Conservation (phyloP, 2,329 filamentous ascomycete species). For the Furcasterigmium sp. region DNA sequence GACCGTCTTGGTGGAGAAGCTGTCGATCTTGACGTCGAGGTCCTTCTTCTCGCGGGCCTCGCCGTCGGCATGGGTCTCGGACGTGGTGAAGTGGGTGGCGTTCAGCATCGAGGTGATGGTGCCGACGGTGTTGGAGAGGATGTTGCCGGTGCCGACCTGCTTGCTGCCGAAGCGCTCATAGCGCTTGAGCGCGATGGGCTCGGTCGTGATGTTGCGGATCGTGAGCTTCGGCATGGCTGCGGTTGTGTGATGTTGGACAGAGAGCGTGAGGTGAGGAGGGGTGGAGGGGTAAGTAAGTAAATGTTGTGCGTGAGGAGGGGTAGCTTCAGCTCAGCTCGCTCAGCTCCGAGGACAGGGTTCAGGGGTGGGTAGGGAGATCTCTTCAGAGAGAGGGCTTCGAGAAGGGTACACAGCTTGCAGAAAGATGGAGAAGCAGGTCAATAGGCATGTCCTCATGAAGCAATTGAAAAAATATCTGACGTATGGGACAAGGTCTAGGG, state of each 20-base stretch:
- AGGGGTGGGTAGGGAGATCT: too few relatives aligned
- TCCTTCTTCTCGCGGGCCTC: constrained; percentile 57
- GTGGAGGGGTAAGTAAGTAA: background rate
- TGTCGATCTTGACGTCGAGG: constrained; percentile 56
- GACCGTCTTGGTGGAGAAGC: constrained; percentile 63
- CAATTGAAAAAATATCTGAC: too few relatives aligned
- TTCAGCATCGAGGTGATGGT: constrained; percentile 38
- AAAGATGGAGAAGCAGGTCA: too few relatives aligned
- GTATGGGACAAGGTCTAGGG: too few relatives aligned
- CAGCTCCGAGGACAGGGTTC: too few relatives aligned
- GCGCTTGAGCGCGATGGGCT: constrained; percentile 64
- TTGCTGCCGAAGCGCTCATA: constrained; percentile 67
- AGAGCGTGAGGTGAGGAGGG: constrained; percentile 6
- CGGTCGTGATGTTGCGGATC: constrained; percentile 77
- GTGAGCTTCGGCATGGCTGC: constrained; percentile 50
- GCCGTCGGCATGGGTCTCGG: constrained; percentile 39
- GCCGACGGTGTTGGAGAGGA: constrained; percentile 39
- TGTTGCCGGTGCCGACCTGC: constrained; percentile 33
- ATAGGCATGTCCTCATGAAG: too few relatives aligned
- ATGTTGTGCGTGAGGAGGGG: background rate
- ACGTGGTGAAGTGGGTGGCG: constrained; percentile 27
- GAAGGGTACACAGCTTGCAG: too few relatives aligned
- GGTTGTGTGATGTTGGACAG: constrained; percentile 1
- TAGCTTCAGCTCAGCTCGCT: background rate
- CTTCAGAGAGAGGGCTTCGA: too few relatives aligned